phyloP scores from a whole-genome alignment of 805 yeast genomes.

The Lipomyces mesembrius region DNA sequence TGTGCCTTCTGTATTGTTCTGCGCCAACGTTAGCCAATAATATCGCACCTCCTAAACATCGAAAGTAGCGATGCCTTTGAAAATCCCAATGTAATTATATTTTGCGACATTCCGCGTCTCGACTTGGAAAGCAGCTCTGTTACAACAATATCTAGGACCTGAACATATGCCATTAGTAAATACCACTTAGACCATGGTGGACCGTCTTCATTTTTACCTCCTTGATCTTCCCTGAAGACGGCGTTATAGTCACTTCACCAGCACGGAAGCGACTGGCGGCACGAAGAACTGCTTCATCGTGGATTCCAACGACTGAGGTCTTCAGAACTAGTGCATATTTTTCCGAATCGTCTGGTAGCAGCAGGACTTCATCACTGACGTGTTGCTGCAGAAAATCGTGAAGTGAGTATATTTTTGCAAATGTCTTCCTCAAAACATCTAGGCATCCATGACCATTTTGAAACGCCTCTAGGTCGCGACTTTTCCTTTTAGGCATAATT shows the following conservation, averaged over 20 bases:
- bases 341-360: slow-evolving; percentile 1
- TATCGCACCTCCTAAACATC: background rate
- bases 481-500: background rate
- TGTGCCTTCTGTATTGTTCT: slow-evolving; percentile 20
- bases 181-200: too few relatives aligned
- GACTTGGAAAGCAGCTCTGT: background rate
- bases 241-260: background rate
- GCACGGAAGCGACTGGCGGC: background rate
- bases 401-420: slow-evolving; percentile 1
- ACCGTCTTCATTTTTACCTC: background rate
- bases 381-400: background rate
- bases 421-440: background rate
- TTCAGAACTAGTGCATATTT: slow-evolving; percentile 1
- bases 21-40: background rate
- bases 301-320: slow-evolving; percentile 4
- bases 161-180: background rate
- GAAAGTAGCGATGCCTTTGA: slow-evolving; percentile 9
- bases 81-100: slow-evolving; percentile 19
- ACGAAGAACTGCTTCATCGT: background rate
- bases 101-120: background rate
- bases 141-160: slow-evolving; percentile 4
- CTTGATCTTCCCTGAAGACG: background rate
- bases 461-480: background rate
- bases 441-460: background rate
- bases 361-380: background rate